Conservation (phyloP, 1,284 basidiomycete species). For the Xanthoconium separans region DNA sequence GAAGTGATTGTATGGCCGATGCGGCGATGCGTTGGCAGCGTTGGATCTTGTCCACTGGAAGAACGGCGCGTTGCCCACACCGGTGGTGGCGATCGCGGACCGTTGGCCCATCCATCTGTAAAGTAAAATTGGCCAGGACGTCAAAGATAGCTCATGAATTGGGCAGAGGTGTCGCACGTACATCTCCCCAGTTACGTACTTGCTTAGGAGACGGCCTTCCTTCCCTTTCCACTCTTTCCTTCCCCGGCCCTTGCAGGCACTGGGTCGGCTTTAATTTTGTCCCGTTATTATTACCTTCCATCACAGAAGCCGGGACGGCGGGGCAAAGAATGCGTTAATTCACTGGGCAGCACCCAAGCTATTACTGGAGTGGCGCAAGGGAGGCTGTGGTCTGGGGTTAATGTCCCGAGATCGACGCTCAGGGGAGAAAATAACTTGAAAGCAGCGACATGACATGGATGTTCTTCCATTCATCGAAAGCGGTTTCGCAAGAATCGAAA, state of each 20-base stretch:
- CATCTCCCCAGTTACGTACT: slow-evolving; percentile 19
- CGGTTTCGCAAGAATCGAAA: slow-evolving; percentile 4
- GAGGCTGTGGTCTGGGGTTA: slow-evolving; percentile 3
- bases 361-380: neutral
- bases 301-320: neutral
- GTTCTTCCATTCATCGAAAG: slow-evolving; percentile 18
- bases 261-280: neutral
- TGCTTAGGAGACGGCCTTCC: slow-evolving; percentile 3
- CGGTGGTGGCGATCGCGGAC: slow-evolving; percentile 6
- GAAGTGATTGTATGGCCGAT: neutral
- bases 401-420: slow-evolving; percentile 17
- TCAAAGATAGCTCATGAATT: slow-evolving; percentile 1
- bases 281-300: neutral
- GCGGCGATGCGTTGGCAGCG: neutral
- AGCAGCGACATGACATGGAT: slow-evolving; percentile 7
- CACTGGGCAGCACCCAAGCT: neutral
- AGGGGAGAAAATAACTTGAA: neutral
- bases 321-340: neutral
- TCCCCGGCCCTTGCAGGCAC: neutral
- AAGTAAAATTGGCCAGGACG: neutral
- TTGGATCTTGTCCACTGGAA: neutral
- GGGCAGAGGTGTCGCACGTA: slow-evolving; percentile 6
- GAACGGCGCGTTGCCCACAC: slow-evolving; percentile 3
- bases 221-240: slow-evolving; percentile 4
- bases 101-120: neutral